These are phyloP conservation scores for Starmerella vaccinii DNA, from an alignment of 805 yeast genomes.

Conservation along the genomic window DNA sequence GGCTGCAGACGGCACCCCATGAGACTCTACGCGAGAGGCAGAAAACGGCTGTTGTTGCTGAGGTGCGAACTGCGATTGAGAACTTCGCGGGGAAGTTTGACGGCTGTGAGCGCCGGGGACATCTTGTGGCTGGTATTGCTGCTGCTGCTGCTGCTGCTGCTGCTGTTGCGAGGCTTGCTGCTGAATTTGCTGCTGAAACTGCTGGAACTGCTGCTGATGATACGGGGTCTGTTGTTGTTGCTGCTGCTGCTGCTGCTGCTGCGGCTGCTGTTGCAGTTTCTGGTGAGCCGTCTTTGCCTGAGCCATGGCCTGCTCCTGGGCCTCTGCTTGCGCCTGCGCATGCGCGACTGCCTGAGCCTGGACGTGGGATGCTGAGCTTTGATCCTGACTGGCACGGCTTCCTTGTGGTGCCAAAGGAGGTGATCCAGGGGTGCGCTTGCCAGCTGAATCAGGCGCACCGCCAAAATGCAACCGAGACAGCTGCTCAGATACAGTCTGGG, in stretches of 20 bases:
- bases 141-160: conserved; percentile 1
- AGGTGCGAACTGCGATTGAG: not conserved
- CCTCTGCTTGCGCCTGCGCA: conserved; percentile 9
- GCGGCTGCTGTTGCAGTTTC: not conserved
- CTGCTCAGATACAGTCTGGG: conserved; percentile 6
- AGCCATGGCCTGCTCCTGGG: conserved; percentile 4
- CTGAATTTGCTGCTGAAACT: not conserved
- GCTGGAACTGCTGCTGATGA: not conserved
- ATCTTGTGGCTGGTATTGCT: not conserved
- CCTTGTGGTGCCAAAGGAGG: not conserved
- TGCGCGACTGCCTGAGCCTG: conserved; percentile 10
- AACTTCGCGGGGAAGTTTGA: not conserved
- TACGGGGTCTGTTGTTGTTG: not conserved
- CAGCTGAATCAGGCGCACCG: not conserved
- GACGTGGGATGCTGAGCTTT: not conserved
- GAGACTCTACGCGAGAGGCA: not conserved
- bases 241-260: not conserved
- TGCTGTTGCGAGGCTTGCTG: not conserved
- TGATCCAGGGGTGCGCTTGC: not conserved
- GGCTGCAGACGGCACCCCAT: not conserved
- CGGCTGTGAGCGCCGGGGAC: not conserved
- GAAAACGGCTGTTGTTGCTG: not conserved
- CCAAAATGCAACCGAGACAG: conserved; percentile 11
- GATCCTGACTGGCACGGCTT: not conserved
- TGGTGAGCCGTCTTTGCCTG: not conserved